A percentile compares a stretch with the other conserved stretches of the same genome.
These are phyloP conservation scores for Sinapis alba DNA, from an alignment of 441 rosid genomes.

Conservation along the genomic window DNA sequence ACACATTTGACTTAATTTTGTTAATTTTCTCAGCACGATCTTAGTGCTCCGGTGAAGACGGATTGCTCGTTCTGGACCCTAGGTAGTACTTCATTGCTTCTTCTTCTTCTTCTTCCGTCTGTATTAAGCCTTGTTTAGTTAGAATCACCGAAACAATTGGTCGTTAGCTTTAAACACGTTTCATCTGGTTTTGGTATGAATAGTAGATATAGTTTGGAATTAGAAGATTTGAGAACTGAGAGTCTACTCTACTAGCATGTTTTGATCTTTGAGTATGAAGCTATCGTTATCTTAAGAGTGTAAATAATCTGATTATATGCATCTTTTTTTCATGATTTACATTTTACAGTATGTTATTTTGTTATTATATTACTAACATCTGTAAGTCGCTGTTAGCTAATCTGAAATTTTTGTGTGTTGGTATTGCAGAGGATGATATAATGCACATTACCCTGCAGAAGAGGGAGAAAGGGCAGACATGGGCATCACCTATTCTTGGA, in stretches of 20 bases:
- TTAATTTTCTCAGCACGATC: conserved; percentile 64
- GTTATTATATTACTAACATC: conserved; percentile 6
- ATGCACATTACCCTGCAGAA: conserved; percentile 92
- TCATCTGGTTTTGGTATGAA: neutral
- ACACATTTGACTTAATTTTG: neutral
- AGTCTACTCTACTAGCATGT: too few species aligned
- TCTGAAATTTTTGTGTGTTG: conserved; percentile 9
- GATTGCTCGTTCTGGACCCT: conserved; percentile 94
- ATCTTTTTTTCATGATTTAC: neutral
- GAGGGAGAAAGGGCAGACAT: conserved; percentile 92
- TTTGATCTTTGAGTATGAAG: conserved; percentile 3
- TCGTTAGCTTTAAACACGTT: neutral
- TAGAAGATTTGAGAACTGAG: neutral
- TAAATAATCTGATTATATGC: neutral
- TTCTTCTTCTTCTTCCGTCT: neutral
- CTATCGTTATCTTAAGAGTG: neutral
- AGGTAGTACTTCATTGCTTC: conserved; percentile 41
- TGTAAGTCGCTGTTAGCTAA: neutral
- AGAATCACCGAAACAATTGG: neutral
- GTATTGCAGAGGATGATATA: conserved; percentile 70
- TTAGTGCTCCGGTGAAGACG: conserved; percentile 69
- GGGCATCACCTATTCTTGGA: conserved; percentile 89
- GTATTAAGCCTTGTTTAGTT: neutral
- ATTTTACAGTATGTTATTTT: neutral
- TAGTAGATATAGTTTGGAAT: neutral